Evolutionary conservation across 495 filamentous ascomycete species (phyloP), one percentile per base, ranked within the genome.

Genomic region (Xylaria telfairii): DNA sequence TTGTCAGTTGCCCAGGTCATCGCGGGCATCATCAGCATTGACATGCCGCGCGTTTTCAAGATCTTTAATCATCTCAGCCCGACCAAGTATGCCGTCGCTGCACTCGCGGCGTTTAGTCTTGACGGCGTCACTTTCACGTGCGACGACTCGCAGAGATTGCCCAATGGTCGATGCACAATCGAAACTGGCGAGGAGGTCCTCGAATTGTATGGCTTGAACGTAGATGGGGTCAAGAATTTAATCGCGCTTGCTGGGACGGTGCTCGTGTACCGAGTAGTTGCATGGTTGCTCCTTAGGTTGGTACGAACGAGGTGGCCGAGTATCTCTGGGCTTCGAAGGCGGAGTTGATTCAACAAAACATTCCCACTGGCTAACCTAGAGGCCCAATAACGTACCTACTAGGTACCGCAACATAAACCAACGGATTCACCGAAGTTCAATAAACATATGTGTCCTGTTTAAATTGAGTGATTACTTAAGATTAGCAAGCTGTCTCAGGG

Each of bases 31-130:
- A 87, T 93, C 85, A 90, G 86, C 70, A 84, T 92, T 41, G 79
- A 89, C 68, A 87, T 92, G 71, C 89, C 91, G 1, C 68, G 78
- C 8, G 87, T 92, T 46, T 82, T 94, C n/a, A 81, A 91, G 76
- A 88, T 82, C 0, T 81, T 91, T 68, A 93, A 94, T 74, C 86
- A 91, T 68, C 83, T 93, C 60, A 90, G 87, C 24, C 92, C 92
- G 0, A 83, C 91, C 67, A 91, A 91, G 72, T 94, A 92, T 69
- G 79, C 85, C 0, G 82, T 90, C 34, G 87, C 87, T 3, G 91
- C 90, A 64, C 71, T 93, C 34, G 87, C 88, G 0, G 84, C 86
- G 0, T 93, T 88, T 67, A 85, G 86, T 0, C 76, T 93, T 37
- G 68, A 83, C 30, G 83, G 81, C 2, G 84, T 91, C 21, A 54